Base-by-base conservation (phyloP, 257 asterid species). In the Salvia hispanica region DNA sequence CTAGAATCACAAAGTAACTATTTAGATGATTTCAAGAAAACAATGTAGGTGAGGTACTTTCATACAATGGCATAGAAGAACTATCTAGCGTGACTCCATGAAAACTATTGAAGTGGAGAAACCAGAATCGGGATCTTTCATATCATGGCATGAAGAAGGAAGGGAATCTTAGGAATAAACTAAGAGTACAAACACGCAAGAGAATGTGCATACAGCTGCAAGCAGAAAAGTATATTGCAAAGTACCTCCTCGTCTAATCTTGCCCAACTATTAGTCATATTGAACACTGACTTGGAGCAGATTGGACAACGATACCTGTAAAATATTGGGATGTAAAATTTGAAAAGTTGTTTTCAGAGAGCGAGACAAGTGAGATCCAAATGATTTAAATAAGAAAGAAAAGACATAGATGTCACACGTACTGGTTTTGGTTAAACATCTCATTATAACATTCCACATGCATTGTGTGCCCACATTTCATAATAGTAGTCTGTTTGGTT, bases 401-500 rank as follows among this genome's bases (percentile, higher is more conserved):
- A 10, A 64, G 14, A 54, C 6, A 44, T 0, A 45, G 55, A 62
- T n/a, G 72, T n/a, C 51, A 56, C 40, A 72, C 86, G 36, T 77
- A 90, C 98, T 90, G 98, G 81, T 74, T 73, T 76, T 86, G 88
- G 40, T 3, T 14, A 67, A 78, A 58, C 98, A 92, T 88, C 75
- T 85, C 92, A 0, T 58, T 10, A 58, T 62, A 75, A 79, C 98
- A 92, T 13, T 83, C 93, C 76, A 14, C 25, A 77, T 92, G 98
- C 79, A 92, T 92, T 15, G 97, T 84, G 74, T 92, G 98, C 62
- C 97, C 98, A 64, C 98, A 92, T 55, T 84, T 85, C 86, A 92
- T 65, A 73, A 92, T 88, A 16, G 69, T 75, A 39, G 98, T 78
- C 76, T 84, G 84, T 64, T 82, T 82, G 66, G 85, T 86, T 2